Evolutionary conservation across 169 alveolate genomes (phyloP), one percentile per base, ranked within the genome.

Genomic region (Neospora caninum): DNA sequence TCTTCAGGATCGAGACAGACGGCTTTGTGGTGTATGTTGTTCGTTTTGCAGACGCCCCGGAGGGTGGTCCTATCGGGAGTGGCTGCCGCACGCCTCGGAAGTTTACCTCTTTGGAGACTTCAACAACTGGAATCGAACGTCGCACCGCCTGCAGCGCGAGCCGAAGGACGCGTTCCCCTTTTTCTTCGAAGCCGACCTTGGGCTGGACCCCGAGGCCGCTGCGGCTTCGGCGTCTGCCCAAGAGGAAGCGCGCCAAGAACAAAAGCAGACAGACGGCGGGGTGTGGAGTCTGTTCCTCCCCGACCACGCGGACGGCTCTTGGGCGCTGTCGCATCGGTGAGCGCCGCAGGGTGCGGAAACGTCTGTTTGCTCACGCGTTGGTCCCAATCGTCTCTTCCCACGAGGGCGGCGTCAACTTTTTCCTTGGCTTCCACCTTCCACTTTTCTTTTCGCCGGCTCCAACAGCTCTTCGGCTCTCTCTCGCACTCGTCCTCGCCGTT

Each of bases 61-160:
- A 43, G 96, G 96, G 58, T 93, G 82, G 86, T 34, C 42, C 54
- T 93, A 92, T 94, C 88, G 96, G 20, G 96, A 95, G 95, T 95
- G 96, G 96, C 94, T 95, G 83, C 96, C 96, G 88, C 91, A 88
- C 64, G 96, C 96, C 54, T 87, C 87, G 96, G 95, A 93, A 88
- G 96, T 94, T 41, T 95, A 73, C 80, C 95, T 96, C 67, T 95
- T 96, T 18, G 97, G 97, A 0, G 97, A 92, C 83, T 96, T 96
- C 94, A 96, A 96, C 95, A 91, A 83, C 92, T 96, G 97, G 97
- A 92, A 95, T 84, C 93, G 96, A 80, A 69, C 95, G 45, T 94
- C 96, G 53, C 96, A 96, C 93, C 96, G 95, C 27, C 95, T 96
- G 80, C 69, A 45, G 36, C 94, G 95, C 31, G 97, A 95, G 67